A percentile compares a stretch with the other conserved stretches of the same genome.
Conservation (phyloP, 2,329 filamentous ascomycete species). For the Arthroderma uncinatum region DNA sequence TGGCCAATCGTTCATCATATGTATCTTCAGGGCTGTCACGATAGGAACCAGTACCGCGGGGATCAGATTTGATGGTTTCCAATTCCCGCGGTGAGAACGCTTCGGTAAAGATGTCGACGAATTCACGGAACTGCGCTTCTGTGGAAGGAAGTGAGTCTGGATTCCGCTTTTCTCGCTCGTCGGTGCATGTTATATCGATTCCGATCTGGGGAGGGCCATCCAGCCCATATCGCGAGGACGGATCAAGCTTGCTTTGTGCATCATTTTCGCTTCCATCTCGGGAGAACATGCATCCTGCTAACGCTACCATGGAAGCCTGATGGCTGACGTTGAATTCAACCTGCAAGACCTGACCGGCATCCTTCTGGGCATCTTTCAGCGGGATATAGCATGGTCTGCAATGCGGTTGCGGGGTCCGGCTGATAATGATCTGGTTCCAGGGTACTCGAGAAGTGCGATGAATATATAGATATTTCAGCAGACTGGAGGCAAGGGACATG, state of each 20-base stretch:
- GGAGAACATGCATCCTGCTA: slow-evolving; percentile 40
- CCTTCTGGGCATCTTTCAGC: slow-evolving; percentile 16
- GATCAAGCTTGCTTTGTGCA: slow-evolving; percentile 8
- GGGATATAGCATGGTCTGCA: slow-evolving; percentile 43
- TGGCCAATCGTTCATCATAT: slow-evolving; percentile 17
- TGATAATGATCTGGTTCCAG: slow-evolving; percentile 47
- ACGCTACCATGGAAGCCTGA: slow-evolving; percentile 50
- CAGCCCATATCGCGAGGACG: slow-evolving; percentile 9
- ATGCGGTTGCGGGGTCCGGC: slow-evolving; percentile 40
- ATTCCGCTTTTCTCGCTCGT: slow-evolving; percentile 41
- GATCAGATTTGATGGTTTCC: slow-evolving; percentile 41
- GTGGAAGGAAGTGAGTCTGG: slow-evolving; percentile 37
- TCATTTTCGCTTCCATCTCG: not conserved
- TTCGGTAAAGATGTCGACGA: slow-evolving; percentile 49
- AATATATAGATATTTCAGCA: slow-evolving; percentile 52
- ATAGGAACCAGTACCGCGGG: slow-evolving; percentile 23
- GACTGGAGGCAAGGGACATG: slow-evolving; percentile 50
- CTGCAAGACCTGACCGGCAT: slow-evolving; percentile 13
- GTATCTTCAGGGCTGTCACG: slow-evolving; percentile 7
- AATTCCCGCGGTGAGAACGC: slow-evolving; percentile 48
- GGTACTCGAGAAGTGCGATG: slow-evolving; percentile 44
- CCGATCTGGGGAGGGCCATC: slow-evolving; percentile 37
- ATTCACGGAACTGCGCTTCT: slow-evolving; percentile 43
- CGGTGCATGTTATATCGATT: slow-evolving; percentile 52
- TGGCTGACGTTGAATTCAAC: slow-evolving; percentile 57